Conservation (phyloP, 2,329 filamentous ascomycete genomes). For the Thelonectria rubi region DNA sequence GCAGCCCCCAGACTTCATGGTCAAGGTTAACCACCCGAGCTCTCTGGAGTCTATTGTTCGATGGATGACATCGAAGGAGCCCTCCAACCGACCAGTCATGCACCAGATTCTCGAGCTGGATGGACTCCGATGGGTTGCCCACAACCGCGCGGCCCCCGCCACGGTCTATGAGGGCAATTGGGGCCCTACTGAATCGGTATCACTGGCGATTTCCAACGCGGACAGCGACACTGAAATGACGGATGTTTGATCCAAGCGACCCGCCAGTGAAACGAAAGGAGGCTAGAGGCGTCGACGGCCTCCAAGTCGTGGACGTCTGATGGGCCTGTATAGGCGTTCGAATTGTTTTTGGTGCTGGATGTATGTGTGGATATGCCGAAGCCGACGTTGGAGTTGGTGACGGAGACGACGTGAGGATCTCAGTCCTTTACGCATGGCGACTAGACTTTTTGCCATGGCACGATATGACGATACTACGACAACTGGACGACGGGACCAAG, state of each 20-base stretch:
- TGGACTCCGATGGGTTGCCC: conserved; percentile 82
- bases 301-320: conserved; percentile 45
- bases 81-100: conserved; percentile 75
- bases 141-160: conserved; percentile 83
- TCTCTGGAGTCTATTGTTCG: conserved; percentile 86
- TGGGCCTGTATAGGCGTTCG: conserved; percentile 31
- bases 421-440: conserved; percentile 31
- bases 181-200: conserved; percentile 74
- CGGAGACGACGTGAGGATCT: conserved; percentile 25
- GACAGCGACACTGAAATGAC: conserved; percentile 67
- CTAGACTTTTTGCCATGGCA: conserved; percentile 37
- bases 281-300: conserved; percentile 41
- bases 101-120: conserved; percentile 76
- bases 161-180: conserved; percentile 96
- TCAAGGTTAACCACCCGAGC: conserved; percentile 73
- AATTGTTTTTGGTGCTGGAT: conserved; percentile 37
- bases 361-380: conserved; percentile 32
- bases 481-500: conserved; percentile 37
- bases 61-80: conserved; percentile 86
- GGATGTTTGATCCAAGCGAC: conserved; percentile 60
- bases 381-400: conserved; percentile 28
- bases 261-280: background rate
- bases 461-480: conserved; percentile 44
- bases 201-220: conserved; percentile 46
- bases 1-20: conserved; percentile 87